Evolutionary conservation across 495 filamentous ascomycete species (phyloP).

Genomic region (Beverwykella pulmonaria): DNA sequence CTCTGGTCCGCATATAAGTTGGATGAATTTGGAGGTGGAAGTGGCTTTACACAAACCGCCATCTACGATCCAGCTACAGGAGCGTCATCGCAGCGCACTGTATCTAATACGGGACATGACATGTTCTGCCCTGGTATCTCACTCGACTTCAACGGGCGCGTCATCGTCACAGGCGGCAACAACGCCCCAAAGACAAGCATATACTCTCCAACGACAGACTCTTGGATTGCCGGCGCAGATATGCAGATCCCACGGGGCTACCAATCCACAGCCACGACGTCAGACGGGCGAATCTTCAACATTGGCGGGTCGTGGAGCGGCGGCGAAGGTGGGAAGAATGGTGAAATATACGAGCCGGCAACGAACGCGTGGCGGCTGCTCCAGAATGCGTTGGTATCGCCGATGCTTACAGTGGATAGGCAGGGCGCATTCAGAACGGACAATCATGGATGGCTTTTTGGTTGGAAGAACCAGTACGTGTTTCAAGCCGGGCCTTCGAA

Average conservation of each 20-base stretch:
- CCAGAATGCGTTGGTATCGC: constrained; percentile 45
- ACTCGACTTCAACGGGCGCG: constrained; percentile 53
- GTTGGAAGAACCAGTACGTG: constrained; percentile 57
- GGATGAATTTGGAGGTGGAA: constrained; percentile 45
- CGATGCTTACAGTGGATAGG: constrained; percentile 57
- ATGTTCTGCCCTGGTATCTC: constrained; percentile 69
- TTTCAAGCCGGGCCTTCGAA: constrained; percentile 62
- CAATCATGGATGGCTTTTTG: constrained; percentile 66
- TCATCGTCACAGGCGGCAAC: constrained; percentile 58
- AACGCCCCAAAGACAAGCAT: constrained; percentile 52
- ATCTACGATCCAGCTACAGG: constrained; percentile 47
- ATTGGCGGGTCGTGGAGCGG: constrained; percentile 64
- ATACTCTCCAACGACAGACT: constrained; percentile 44
- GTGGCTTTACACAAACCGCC: constrained; percentile 52
- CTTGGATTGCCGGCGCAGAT: constrained; percentile 44
- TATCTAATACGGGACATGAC: constrained; percentile 54
- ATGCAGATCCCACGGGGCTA: constrained; percentile 62
- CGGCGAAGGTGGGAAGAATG: constrained; percentile 54
- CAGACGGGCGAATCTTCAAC: constrained; percentile 60
- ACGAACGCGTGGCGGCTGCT: constrained; percentile 49
- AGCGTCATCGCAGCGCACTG: constrained; percentile 43
- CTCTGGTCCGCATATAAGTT: constrained; percentile 51
- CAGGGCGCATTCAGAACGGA: constrained; percentile 53
- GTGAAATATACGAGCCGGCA: constrained; percentile 56
- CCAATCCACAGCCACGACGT: constrained; percentile 55